A percentile compares a stretch with the other conserved stretches of the same genome.
Evolutionary conservation across 2,329 filamentous ascomycete genomes (phyloP).

Genomic region (Diaporthe sp.): DNA sequence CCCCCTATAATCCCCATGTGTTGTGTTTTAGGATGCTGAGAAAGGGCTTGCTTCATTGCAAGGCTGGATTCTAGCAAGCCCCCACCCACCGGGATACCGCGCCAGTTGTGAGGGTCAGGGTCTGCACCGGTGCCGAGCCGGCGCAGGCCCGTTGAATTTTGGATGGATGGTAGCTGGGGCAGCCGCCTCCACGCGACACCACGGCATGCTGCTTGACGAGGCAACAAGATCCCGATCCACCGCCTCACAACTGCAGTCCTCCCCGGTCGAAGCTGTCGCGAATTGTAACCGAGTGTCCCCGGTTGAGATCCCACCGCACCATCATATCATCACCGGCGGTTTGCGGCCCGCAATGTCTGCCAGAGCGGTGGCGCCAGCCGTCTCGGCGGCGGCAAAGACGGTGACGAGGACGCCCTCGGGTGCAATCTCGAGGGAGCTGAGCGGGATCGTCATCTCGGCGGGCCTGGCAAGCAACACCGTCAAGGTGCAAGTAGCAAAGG

Average conservation of each 20-base stretch:
- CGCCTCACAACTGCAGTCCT: background rate
- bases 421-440: conserved; percentile 7
- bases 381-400: conserved; percentile 18
- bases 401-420: conserved; percentile 14
- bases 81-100: background rate
- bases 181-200: conserved; percentile 7
- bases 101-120: conserved; percentile 1
- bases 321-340: background rate
- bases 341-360: conserved; percentile 20
- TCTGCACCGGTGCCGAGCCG: conserved; percentile 22
- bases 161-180: background rate
- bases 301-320: background rate
- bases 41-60: background rate
- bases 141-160: conserved; percentile 20
- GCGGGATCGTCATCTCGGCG: conserved; percentile 79
- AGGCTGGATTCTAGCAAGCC: background rate
- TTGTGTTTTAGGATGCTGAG: background rate
- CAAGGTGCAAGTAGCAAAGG: conserved; percentile 78
- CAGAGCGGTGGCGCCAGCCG: conserved; percentile 23
- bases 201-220: background rate
- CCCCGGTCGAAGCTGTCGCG: background rate
- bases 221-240: background rate
- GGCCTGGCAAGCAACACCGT: conserved; percentile 83
- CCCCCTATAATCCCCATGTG: background rate
- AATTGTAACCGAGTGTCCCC: background rate